Conservation (phyloP, 2,329 filamentous ascomycete genomes). For the Arthrinium phaeospermum region DNA sequence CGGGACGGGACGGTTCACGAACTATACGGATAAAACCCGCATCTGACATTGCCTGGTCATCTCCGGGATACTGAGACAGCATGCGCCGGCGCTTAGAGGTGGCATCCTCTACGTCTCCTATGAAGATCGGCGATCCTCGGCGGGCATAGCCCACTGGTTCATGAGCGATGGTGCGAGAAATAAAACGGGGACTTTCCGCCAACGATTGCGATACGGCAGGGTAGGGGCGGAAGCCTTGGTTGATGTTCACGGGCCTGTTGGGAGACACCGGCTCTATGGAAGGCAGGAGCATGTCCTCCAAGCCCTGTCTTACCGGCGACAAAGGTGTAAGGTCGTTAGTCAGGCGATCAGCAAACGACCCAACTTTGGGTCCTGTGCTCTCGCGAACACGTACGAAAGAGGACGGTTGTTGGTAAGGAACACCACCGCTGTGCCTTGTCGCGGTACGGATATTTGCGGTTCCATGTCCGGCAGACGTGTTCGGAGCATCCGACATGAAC, state of each 20-base stretch:
- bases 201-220: not conserved
- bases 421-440: not conserved
- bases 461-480: not conserved
- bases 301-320: slow-evolving; percentile 34
- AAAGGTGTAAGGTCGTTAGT: slow-evolving; percentile 29
- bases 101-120: slow-evolving; percentile 30
- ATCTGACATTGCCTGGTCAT: slow-evolving; percentile 27
- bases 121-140: slow-evolving; percentile 29
- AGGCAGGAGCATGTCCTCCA: slow-evolving; percentile 40
- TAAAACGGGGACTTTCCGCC: slow-evolving; percentile 29
- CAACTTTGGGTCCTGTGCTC: slow-evolving; percentile 40
- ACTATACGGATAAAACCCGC: slow-evolving; percentile 32
- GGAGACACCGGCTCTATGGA: slow-evolving; percentile 41
- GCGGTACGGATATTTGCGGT: not conserved
- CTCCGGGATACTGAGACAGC: slow-evolving; percentile 30
- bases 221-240: slow-evolving; percentile 25
- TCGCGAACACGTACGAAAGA: slow-evolving; percentile 33
- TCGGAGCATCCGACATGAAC: not conserved
- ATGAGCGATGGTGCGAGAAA: slow-evolving; percentile 28
- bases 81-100: slow-evolving; percentile 32
- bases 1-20: slow-evolving; percentile 23
- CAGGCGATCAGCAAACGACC: slow-evolving; percentile 29
- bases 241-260: slow-evolving; percentile 23
- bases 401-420: slow-evolving; percentile 25
- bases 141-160: slow-evolving; percentile 28